These are phyloP conservation scores for Thinopyrum elongatum DNA, from an alignment of 176 grass and related monocot species.

Conservation along the genomic window DNA sequence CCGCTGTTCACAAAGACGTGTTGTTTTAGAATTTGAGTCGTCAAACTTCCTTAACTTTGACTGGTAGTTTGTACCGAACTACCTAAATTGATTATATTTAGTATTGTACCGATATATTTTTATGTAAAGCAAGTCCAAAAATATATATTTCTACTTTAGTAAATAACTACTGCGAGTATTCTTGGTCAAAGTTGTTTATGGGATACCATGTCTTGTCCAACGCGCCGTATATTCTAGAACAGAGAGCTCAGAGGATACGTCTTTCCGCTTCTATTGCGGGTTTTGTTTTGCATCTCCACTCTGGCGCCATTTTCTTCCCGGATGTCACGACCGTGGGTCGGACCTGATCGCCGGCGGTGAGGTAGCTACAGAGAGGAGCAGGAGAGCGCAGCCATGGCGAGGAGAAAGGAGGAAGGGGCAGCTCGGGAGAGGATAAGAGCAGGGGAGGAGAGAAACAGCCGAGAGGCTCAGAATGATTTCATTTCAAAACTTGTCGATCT, in stretches of 20 bases:
- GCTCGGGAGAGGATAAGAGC: too few relatives aligned
- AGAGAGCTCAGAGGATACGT: background rate
- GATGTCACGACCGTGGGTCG: too few relatives aligned
- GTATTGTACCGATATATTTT: background rate
- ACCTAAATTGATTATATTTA: background rate
- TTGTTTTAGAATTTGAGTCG: background rate
- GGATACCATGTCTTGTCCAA: background rate
- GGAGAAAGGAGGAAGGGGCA: too few relatives aligned
- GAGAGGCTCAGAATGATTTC: too few relatives aligned
- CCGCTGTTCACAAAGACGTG: background rate
- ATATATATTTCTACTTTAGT: background rate
- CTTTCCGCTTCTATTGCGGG: background rate
- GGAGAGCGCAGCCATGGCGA: too few relatives aligned
- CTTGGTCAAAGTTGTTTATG: conserved; percentile 6
- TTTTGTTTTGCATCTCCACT: background rate
- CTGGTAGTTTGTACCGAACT: background rate
- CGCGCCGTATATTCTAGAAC: background rate
- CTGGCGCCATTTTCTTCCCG: conserved; percentile 1
- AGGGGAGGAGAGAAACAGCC: too few relatives aligned
- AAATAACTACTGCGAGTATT: background rate
- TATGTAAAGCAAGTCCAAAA: too few relatives aligned
- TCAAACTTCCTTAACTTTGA: background rate
- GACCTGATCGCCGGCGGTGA: too few relatives aligned
- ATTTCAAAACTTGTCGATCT: too few relatives aligned
- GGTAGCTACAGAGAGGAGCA: too few relatives aligned